Evolutionary conservation across 306 rosid genomes (phyloP), one percentile per base, ranked within the genome.

Genomic region (Boehmeria nivea): DNA sequence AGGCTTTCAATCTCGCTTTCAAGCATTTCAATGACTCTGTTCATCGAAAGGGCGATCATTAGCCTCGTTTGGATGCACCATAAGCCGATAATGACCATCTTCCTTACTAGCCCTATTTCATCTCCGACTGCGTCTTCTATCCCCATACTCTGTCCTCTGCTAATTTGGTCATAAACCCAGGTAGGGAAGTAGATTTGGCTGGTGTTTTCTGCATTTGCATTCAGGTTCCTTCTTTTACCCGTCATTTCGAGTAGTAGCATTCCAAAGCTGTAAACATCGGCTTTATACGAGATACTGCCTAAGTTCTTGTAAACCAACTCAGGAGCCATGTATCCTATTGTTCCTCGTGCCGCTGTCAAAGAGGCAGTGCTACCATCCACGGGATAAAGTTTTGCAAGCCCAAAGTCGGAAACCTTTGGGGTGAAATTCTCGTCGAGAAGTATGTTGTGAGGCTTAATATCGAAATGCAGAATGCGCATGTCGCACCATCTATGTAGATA

Each of bases 381-480:
- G 1, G 38, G 16, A 10, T 24, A 51, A 9, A 51, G 31, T 7
- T 27, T 51, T 2, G 57, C 57, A 3, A 51, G 57, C 8, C 57
- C 57, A 9, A 51, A 51, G 12, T 51, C 37, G 0, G 57, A 51
- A 28, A 51, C 16, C 9, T 51, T 51, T 2, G 57, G 57, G 2
- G 8, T 13, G 12, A 51, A 51, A 7, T 51, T 51, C 9, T 26
- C 11, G 21, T 51, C 57, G 20, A 51, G 19, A 2, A 57, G 15
- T 3, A 57, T 43, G 21, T 57, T 57, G 20, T 40, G 63, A 24
- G 59, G 59, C 20, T 51, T 51, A 6, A 50, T 50, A n/a, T 50
- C 55, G 26, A 50, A 50, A 12, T 50, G 55, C 31, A 50, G 13
- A 6, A 50, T 50, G 9, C 33, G 28, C 34, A 22, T 22, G 14